Evolutionary conservation across 192 early-diverging fungal species (phyloP).

Genomic region (Mortierella antarctica): DNA sequence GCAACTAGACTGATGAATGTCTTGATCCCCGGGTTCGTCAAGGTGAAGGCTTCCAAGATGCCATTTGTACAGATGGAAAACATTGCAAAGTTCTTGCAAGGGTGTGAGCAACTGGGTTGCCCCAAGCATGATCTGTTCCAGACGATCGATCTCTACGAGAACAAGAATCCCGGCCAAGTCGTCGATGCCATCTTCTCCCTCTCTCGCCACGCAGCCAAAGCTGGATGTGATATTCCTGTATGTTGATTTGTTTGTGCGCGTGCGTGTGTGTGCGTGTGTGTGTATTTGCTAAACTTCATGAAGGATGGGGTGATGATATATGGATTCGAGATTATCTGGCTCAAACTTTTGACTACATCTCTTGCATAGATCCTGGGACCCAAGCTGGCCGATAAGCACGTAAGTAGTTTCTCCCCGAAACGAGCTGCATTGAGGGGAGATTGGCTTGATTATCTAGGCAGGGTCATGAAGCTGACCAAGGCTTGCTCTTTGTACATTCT

Average conservation of each 20-base stretch:
- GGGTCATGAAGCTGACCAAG: background rate
- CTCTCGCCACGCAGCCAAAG: constrained; percentile 72
- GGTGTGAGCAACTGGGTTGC: constrained; percentile 71
- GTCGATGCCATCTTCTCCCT: constrained; percentile 81
- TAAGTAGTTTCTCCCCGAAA: background rate
- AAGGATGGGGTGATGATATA: background rate
- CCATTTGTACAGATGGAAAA: constrained; percentile 92
- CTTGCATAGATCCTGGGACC: constrained; percentile 68
- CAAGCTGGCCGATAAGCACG: constrained; percentile 75
- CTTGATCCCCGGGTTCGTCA: constrained; percentile 63
- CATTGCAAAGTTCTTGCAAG: constrained; percentile 76
- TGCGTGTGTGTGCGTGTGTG: background rate
- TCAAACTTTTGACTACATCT: background rate
- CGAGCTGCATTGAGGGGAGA: background rate
- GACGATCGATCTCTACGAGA: constrained; percentile 85
- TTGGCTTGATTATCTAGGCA: constrained; percentile 2
- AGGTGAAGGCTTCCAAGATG: constrained; percentile 73
- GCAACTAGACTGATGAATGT: constrained; percentile 63
- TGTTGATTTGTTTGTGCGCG: background rate
- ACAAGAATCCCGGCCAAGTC: constrained; percentile 77
- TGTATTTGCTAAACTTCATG: constrained; percentile 11
- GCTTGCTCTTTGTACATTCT: constrained; percentile 2
- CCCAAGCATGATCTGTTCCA: constrained; percentile 81
- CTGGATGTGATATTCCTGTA: constrained; percentile 62
- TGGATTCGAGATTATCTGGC: background rate